Base-by-base conservation (phyloP, 1,284 basidiomycete genomes). In the Bondarzewia mesenterica region DNA sequence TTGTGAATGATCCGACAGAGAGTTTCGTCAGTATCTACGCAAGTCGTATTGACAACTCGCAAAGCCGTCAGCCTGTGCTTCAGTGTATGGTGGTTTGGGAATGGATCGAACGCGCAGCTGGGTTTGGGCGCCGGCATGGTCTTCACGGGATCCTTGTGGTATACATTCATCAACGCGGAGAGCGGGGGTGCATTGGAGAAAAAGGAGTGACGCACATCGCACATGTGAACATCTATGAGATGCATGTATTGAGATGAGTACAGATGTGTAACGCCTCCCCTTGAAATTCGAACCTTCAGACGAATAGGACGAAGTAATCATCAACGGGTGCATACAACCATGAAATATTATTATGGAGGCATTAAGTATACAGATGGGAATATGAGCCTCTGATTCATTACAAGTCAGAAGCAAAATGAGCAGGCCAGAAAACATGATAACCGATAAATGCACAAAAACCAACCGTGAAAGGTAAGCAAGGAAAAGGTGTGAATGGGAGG, bases 31-130 rank as follows among this genome's bases (percentile, higher is more conserved):
- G 84, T 86, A 6, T 81, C 82, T 5, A 85, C 82, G 7, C 85
- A 85, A 58, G 73, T 88, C 25, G 80, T 83, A 7, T 67, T 86
- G 26, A 88, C 84, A 2, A 70, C 76, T 0, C 74, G 84, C 48
- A 88, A 88, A 60, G 83, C 84, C 6, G 58, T 85, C 48, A 83
- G 80, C 55, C 70, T 88, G 15, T 82, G 80, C 58, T 73, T 86
- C 52, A 85, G 82, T 60, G 80, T 88, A 10, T 85, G 81, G 81
- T 83, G 78, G 77, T 86, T 86, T 57, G 78, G 79, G 8, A 80
- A 76, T 54, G 76, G 73, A 5, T 84, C 82, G 80, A 84, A 85
- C 57, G 49, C 58, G 0, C 71, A 75, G 55, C 67, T 88, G n/a
- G 78, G 71, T 1, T 40, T 70, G 8, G 84, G 84, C 32, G 82